These are phyloP conservation scores for Aspergillus pseudoglaucus DNA, from an alignment of 2,329 filamentous ascomycete genomes.

Conservation along the genomic window DNA sequence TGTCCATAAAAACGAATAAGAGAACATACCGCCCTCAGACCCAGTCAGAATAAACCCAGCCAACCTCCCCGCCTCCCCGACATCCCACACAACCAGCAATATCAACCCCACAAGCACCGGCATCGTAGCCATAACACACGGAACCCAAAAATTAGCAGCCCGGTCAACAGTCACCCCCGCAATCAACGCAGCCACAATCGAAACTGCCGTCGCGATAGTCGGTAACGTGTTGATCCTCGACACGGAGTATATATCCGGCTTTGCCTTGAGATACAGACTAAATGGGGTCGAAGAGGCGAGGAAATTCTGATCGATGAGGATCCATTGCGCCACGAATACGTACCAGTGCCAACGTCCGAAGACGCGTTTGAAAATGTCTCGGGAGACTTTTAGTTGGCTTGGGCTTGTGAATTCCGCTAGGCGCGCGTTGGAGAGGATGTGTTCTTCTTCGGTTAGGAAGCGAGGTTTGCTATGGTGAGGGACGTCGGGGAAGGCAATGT, in stretches of 20 bases:
- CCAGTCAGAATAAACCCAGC: conserved; percentile 35
- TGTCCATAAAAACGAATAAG: neutral
- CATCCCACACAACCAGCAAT: conserved; percentile 31
- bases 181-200: conserved; percentile 30
- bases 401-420: conserved; percentile 21
- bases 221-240: conserved; percentile 38
- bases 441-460: conserved; percentile 6
- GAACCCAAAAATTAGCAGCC: conserved; percentile 31
- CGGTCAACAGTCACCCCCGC: conserved; percentile 30
- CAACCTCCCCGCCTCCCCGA: conserved; percentile 33
- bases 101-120: conserved; percentile 29
- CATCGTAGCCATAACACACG: conserved; percentile 24
- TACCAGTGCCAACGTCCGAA: conserved; percentile 38
- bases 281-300: conserved; percentile 31
- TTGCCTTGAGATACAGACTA: conserved; percentile 37
- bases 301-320: conserved; percentile 34
- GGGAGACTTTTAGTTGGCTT: conserved; percentile 25
- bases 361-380: conserved; percentile 32
- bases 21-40: conserved; percentile 29
- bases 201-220: conserved; percentile 35
- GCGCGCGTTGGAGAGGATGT: conserved; percentile 12
- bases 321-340: conserved; percentile 33
- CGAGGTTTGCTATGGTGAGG: conserved; percentile 19
- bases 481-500: conserved; percentile 25
- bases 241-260: conserved; percentile 32